phyloP scores from a whole-genome alignment of 768 basidiomycete genomes.

The Tricholoma matsutake region DNA sequence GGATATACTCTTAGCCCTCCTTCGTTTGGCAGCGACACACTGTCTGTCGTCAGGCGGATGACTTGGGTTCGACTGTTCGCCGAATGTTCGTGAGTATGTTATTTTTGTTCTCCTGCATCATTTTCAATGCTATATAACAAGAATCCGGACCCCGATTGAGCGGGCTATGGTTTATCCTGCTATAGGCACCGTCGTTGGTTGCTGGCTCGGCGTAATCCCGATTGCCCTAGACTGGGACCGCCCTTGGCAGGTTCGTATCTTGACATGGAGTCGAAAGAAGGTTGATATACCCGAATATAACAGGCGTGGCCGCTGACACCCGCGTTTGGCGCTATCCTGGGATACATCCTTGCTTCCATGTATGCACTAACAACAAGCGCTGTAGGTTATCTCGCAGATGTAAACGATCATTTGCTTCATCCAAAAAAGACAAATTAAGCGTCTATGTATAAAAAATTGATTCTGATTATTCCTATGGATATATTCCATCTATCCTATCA shows the following conservation, averaged over 20 bases:
- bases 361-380: constrained; percentile 47
- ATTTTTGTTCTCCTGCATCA: not conserved
- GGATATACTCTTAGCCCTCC: constrained; percentile 69
- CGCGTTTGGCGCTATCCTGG: constrained; percentile 65
- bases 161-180: constrained; percentile 77
- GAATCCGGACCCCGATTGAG: constrained; percentile 66
- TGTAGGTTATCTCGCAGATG: constrained; percentile 34
- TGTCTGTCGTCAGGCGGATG: constrained; percentile 52
- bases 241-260: constrained; percentile 83
- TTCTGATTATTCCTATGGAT: not conserved
- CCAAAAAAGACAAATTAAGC: constrained; percentile 16
- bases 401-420: constrained; percentile 28
- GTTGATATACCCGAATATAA: not conserved
- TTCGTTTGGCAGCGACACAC: constrained; percentile 37
- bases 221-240: constrained; percentile 96
- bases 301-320: constrained; percentile 85
- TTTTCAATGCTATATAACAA: constrained; percentile 19
- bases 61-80: constrained; percentile 80
- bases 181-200: constrained; percentile 66
- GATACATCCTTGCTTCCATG: constrained; percentile 62
- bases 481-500: not conserved
- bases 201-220: constrained; percentile 80
- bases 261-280: not conserved
- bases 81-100: constrained; percentile 67
- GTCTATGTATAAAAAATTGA: not conserved